phyloP scores from a whole-genome alignment of 2,329 filamentous ascomycete species.

The Plectosphaerella plurivora region DNA sequence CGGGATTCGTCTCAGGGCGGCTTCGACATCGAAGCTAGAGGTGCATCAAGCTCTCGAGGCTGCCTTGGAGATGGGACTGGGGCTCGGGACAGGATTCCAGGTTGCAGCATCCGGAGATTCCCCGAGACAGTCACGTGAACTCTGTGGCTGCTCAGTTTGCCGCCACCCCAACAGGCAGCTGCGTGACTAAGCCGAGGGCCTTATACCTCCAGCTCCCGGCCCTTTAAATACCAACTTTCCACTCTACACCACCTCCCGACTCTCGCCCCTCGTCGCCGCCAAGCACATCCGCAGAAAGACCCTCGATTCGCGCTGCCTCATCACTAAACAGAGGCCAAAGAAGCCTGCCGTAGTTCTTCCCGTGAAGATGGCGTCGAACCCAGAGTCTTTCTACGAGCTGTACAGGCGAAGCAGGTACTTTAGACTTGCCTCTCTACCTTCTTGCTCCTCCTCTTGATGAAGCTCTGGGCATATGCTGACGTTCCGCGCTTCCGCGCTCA shows the following conservation, averaged over 20 bases:
- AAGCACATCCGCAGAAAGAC: constrained; percentile 13
- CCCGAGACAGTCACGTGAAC: not conserved
- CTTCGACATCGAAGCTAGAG: constrained; percentile 8
- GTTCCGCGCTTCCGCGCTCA: not conserved
- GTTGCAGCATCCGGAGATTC: too few species aligned
- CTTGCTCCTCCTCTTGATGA: constrained; percentile 17
- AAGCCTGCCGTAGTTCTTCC: not conserved
- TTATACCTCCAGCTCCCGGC: not conserved
- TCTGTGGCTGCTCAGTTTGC: not conserved
- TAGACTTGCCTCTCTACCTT: constrained; percentile 18
- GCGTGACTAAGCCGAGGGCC: not conserved
- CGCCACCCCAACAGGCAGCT: not conserved
- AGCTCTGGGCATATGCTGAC: constrained; percentile 13
- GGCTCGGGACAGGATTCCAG: too few species aligned
- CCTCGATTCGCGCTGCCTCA: constrained; percentile 10
- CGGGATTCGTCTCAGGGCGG: constrained; percentile 5
- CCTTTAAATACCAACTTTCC: not conserved
- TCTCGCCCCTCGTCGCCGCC: not conserved
- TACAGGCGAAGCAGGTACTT: constrained; percentile 95
- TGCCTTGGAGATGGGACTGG: not conserved
- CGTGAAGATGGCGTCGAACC: constrained; percentile 41
- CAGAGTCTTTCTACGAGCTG: constrained; percentile 79
- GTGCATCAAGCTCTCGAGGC: constrained; percentile 11
- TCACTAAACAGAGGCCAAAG: constrained; percentile 1
- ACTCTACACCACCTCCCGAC: not conserved